Percentiles rank a stretch among this genome's conserved stretches.
These are phyloP conservation scores for Westerdykella aurantiaca DNA, from an alignment of 2,329 filamentous ascomycete genomes.

Conservation along the genomic window DNA sequence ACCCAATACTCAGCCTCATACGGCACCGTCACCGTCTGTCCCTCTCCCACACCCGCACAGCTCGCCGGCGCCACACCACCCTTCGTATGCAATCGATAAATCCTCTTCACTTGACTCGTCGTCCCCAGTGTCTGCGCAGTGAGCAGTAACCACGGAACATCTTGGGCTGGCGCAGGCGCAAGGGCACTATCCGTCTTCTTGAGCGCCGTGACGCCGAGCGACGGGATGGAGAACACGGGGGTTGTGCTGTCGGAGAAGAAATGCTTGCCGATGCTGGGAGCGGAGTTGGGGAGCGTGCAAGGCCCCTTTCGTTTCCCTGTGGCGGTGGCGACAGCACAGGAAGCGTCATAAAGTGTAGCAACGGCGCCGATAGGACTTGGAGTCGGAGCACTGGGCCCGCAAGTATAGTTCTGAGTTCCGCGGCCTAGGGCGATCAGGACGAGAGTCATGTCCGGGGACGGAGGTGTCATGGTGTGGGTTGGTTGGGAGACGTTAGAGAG, in stretches of 20 bases:
- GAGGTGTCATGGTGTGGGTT: slow-evolving; percentile 19
- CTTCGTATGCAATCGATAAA: slow-evolving; percentile 78
- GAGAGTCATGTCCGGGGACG: slow-evolving; percentile 27
- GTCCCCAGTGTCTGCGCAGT: slow-evolving; percentile 36
- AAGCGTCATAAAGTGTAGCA: slow-evolving; percentile 40
- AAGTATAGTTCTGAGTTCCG: slow-evolving; percentile 50
- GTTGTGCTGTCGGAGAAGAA: slow-evolving; percentile 69
- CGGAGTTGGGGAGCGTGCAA: slow-evolving; percentile 1
- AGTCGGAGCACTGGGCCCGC: slow-evolving; percentile 21
- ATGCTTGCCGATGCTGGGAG: slow-evolving; percentile 57
- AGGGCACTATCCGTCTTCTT: slow-evolving; percentile 56
- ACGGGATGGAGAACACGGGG: slow-evolving; percentile 76
- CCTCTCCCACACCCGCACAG: slow-evolving; percentile 50
- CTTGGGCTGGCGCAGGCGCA: slow-evolving; percentile 56
- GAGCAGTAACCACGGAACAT: slow-evolving; percentile 77
- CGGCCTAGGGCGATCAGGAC: slow-evolving; percentile 43
- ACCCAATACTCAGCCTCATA: slow-evolving; percentile 80
- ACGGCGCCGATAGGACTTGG: slow-evolving; percentile 41
- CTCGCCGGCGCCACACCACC: slow-evolving; percentile 69
- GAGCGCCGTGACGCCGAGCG: slow-evolving; percentile 56
- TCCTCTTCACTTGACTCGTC: slow-evolving; percentile 53
- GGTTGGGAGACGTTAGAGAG: slow-evolving; percentile 21
- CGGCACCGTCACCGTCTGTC: slow-evolving; percentile 61
- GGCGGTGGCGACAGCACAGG: slow-evolving; percentile 12
- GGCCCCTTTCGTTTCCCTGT: slow-evolving; percentile 29